These are phyloP conservation scores for Zymoseptoria ardabiliae DNA, from an alignment of 2,329 filamentous ascomycete species.

Conservation along the genomic window DNA sequence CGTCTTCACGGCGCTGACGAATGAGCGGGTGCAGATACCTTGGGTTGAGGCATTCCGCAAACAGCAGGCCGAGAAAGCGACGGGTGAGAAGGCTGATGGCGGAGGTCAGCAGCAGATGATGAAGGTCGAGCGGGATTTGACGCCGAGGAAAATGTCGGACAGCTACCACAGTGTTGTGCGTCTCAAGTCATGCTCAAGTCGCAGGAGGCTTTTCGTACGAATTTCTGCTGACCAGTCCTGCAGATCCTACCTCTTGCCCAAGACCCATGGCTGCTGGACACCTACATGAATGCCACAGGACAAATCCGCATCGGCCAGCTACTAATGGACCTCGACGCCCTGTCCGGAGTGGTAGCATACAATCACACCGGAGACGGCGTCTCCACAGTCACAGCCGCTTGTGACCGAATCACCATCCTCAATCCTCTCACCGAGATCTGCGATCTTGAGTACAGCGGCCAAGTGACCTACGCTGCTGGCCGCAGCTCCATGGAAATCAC, in stretches of 20 bases:
- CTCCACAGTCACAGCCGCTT: constrained; percentile 57
- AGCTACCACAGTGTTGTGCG: constrained; percentile 61
- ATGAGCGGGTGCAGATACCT: constrained; percentile 56
- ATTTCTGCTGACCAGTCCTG: constrained; percentile 16
- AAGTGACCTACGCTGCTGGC: constrained; percentile 65
- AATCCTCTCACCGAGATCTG: constrained; percentile 69
- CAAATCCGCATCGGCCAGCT: constrained; percentile 67
- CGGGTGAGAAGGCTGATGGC: constrained; percentile 23
- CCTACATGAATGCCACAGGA: constrained; percentile 68
- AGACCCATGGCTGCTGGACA: constrained; percentile 70
- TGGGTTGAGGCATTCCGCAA: constrained; percentile 60
- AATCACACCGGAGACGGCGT: constrained; percentile 61
- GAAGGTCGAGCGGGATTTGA: constrained; percentile 45
- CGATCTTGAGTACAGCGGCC: constrained; percentile 64
- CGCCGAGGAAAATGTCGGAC: constrained; percentile 63
- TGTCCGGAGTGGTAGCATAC: constrained; percentile 69
- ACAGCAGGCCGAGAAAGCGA: constrained; percentile 33
- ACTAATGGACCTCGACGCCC: constrained; percentile 72
- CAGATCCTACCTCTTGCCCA: constrained; percentile 61
- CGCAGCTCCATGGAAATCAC: constrained; percentile 68
- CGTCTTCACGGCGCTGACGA: constrained; percentile 53
- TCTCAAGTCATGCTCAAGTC: constrained; percentile 8
- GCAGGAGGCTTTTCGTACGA: not conserved
- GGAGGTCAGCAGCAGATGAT: constrained; percentile 22
- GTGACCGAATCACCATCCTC: constrained; percentile 59